Base-by-base conservation (phyloP, 805 yeast genomes). In the Cyberlindnera veronae region DNA sequence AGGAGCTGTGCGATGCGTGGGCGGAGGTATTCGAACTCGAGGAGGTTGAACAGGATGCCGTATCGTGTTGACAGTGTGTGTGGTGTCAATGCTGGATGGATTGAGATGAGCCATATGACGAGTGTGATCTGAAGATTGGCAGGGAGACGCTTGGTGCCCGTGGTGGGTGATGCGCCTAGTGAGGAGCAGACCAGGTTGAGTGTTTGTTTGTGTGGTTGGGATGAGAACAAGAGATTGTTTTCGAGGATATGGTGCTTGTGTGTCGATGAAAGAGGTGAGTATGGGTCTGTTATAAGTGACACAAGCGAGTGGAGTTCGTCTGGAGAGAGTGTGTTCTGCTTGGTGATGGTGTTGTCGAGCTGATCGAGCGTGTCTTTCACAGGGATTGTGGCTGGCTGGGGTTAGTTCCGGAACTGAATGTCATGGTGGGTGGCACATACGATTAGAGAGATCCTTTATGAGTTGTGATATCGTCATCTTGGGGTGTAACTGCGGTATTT, bases 11-110 rank as follows among this genome's bases (percentile, higher is more conserved):
- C 61, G 17, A 66, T 41, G 48, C 61, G 54, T 4, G 56, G 47
- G 41, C 67, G 62, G 3, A 67, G 37, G 39, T 48, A 66, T n/a
- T 60, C 65, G 35, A 52, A 62, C 39, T 62, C 62, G 54, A 70
- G 52, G 16, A 58, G 52, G 30, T 66, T 63, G 36, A 66, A 53
- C 46, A 64, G 51, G 9, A 59, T 16, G 2, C 68, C 60, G 32
- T 55, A 55, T 3, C 54, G 26, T 16, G 38, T 36, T 1, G n/a
- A 41, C 46, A 13, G 53, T 49, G 9, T 51, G 32, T 7, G 35
- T 31, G 5, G 44, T 36, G 3, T 54, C 9, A 59, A 27, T 21
- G 55, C 46, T 2, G 62, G 44, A 33, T 50, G 55, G 0, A 63
- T 57, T 12, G 56, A 59, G 2, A 63, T 58, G 17, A 68, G 38